Percentiles rank a stretch among this genome's conserved stretches.
These are phyloP conservation scores for Macrotyloma uniflorum DNA, from an alignment of 306 rosid genomes.

Conservation along the genomic window DNA sequence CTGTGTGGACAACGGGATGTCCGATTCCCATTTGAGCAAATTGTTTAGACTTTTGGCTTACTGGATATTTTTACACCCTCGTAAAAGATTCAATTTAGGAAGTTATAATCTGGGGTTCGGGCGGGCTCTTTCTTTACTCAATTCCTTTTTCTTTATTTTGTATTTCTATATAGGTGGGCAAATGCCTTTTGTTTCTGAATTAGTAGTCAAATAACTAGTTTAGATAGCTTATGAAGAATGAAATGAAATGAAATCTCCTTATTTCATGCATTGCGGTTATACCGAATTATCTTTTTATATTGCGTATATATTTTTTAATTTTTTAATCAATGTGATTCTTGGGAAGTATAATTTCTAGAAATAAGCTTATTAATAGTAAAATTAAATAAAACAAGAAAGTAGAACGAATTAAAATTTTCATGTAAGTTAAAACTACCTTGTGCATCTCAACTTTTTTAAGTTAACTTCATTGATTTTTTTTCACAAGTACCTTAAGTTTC, in stretches of 20 bases:
- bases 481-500: not conserved
- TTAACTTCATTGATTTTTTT: not conserved
- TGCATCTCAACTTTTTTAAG: not conserved
- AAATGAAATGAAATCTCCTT: slow-evolving; percentile 11
- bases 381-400: not conserved
- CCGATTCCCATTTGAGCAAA: slow-evolving; percentile 26
- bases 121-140: slow-evolving; percentile 25
- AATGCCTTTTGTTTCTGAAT: slow-evolving; percentile 44
- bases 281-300: not conserved
- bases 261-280: slow-evolving; percentile 36
- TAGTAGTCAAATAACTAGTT: slow-evolving; percentile 40
- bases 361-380: not conserved
- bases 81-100: slow-evolving; percentile 44
- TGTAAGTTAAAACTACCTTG: not conserved
- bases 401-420: not conserved
- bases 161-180: slow-evolving; percentile 31
- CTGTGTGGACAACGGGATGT: slow-evolving; percentile 31
- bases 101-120: slow-evolving; percentile 37
- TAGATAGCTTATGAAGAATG: slow-evolving; percentile 32
- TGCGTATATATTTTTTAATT: not conserved
- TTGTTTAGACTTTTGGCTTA: slow-evolving; percentile 43
- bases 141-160: slow-evolving; percentile 29
- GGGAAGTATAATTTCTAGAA: not conserved
- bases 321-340: not conserved
- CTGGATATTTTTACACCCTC: slow-evolving; percentile 35